A percentile compares a stretch with the other conserved stretches of the same genome.
Conservation (phyloP, 2,329 filamentous ascomycete genomes). For the Pseudocercospora crystallina region DNA sequence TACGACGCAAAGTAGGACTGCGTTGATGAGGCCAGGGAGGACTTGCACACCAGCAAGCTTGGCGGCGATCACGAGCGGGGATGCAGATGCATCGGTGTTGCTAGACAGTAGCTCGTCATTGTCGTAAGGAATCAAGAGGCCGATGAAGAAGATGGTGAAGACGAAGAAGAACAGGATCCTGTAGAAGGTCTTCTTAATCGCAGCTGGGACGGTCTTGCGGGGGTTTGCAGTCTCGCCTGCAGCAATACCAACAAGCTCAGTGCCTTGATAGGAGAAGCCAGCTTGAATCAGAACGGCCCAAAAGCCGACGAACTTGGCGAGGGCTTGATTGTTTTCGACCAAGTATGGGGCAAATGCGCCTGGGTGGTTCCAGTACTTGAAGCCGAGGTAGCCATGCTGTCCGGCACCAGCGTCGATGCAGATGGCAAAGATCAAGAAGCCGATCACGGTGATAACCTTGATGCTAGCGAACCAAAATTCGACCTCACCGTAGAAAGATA, state of each 20-base stretch:
- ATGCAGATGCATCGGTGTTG: slow-evolving; percentile 49
- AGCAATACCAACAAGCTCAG: slow-evolving; percentile 55
- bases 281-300: slow-evolving; percentile 58
- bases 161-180: slow-evolving; percentile 40
- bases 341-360: slow-evolving; percentile 41
- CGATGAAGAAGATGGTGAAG: slow-evolving; percentile 38
- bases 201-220: slow-evolving; percentile 43
- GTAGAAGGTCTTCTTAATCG: slow-evolving; percentile 40
- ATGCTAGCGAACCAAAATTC: slow-evolving; percentile 56
- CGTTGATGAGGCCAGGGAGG: slow-evolving; percentile 68
- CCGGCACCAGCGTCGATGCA: slow-evolving; percentile 44
- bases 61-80: slow-evolving; percentile 67
- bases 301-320: slow-evolving; percentile 47
- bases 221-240: slow-evolving; percentile 55
- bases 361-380: slow-evolving; percentile 47
- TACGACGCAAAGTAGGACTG: slow-evolving; percentile 66
- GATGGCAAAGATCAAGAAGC: slow-evolving; percentile 44
- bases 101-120: slow-evolving; percentile 39
- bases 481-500: slow-evolving; percentile 53
- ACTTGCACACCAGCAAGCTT: slow-evolving; percentile 59
- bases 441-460: slow-evolving; percentile 54
- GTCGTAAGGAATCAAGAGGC: slow-evolving; percentile 37
- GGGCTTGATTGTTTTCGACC: slow-evolving; percentile 26
- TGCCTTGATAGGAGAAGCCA: slow-evolving; percentile 59
- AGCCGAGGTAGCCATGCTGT: slow-evolving; percentile 60